Evolutionary conservation across 768 basidiomycete species (phyloP).

Genomic region (Pleurotus ostreatus): DNA sequence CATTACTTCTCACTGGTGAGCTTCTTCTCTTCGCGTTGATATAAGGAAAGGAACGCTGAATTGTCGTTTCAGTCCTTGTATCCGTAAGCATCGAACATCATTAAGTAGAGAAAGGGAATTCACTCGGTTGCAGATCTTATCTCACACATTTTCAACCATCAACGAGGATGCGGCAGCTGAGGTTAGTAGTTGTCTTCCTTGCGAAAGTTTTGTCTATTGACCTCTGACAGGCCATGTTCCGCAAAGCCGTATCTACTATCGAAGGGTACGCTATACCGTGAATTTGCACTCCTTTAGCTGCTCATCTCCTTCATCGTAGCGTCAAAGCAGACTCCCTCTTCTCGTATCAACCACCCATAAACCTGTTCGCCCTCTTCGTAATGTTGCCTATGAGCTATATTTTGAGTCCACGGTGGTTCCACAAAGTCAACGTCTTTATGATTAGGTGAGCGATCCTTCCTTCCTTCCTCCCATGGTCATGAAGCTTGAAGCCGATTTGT

Average conservation of each 20-base stretch:
- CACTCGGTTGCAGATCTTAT: constrained; percentile 62
- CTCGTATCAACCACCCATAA: constrained; percentile 92
- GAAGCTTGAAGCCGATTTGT: too few species aligned
- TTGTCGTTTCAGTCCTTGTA: constrained; percentile 55
- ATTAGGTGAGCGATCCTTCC: constrained; percentile 49
- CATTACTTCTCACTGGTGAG: constrained; percentile 80
- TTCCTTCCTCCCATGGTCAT: background rate
- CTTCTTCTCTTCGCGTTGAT: constrained; percentile 1
- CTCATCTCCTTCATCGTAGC: constrained; percentile 25
- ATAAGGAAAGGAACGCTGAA: constrained; percentile 7
- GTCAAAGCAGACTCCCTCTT: constrained; percentile 91
- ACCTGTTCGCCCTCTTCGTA: constrained; percentile 79
- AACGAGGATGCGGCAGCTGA: constrained; percentile 92
- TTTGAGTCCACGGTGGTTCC: constrained; percentile 94
- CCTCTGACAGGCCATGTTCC: constrained; percentile 79
- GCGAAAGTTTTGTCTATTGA: background rate
- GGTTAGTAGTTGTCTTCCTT: constrained; percentile 33
- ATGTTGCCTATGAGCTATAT: constrained; percentile 87
- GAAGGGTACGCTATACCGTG: constrained; percentile 61
- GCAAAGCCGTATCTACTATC: constrained; percentile 89
- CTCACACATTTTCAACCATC: constrained; percentile 92
- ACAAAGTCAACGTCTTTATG: constrained; percentile 90
- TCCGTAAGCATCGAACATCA: constrained; percentile 45
- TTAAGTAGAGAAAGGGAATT: background rate
- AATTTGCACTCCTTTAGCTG: background rate